A percentile compares a stretch with the other conserved stretches of the same genome.
phyloP scores from a whole-genome alignment of 1,284 basidiomycete genomes.

The Cerrena zonata region DNA sequence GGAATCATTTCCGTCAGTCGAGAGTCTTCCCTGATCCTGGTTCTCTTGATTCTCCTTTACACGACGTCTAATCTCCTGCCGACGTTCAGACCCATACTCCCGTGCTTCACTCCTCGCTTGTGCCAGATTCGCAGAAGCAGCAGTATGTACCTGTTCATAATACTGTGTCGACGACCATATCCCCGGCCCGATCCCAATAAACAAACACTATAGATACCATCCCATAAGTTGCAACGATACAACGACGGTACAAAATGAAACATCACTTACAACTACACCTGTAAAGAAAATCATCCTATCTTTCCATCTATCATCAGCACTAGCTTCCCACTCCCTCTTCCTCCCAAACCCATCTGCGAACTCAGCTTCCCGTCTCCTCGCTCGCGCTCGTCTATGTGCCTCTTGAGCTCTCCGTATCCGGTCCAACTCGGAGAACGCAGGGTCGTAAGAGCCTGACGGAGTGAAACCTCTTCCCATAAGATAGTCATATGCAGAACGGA shows the following conservation, averaged over 20 bases:
- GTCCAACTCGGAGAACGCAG: constrained; percentile 35
- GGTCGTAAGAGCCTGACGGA: constrained; percentile 18
- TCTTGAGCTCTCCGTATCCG: constrained; percentile 25
- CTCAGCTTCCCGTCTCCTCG: background rate
- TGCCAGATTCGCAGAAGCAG: constrained; percentile 38
- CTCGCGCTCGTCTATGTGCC: constrained; percentile 8
- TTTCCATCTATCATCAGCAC: constrained; percentile 33
- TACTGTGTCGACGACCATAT: constrained; percentile 19
- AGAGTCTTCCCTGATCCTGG: too few relatives aligned
- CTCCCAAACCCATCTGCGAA: constrained; percentile 1
- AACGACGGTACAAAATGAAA: too few relatives aligned
- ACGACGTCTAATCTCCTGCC: constrained; percentile 35
- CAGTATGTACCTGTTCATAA: constrained; percentile 25
- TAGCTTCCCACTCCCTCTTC: constrained; percentile 14
- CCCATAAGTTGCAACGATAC: too few relatives aligned
- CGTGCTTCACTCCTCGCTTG: constrained; percentile 38
- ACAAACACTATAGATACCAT: constrained; percentile 29
- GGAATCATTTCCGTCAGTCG: too few relatives aligned
- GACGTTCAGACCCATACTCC: constrained; percentile 34
- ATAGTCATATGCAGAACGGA: constrained; percentile 43
- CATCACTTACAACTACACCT: constrained; percentile 32
- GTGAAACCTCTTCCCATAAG: constrained; percentile 26
- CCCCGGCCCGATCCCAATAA: constrained; percentile 29
- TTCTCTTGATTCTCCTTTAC: constrained; percentile 28
- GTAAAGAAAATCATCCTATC: constrained; percentile 36